Percentiles rank a stretch among this genome's conserved stretches.
Conservation (phyloP, 139 green algal genomes). For the Picochlorum sp. region DNA sequence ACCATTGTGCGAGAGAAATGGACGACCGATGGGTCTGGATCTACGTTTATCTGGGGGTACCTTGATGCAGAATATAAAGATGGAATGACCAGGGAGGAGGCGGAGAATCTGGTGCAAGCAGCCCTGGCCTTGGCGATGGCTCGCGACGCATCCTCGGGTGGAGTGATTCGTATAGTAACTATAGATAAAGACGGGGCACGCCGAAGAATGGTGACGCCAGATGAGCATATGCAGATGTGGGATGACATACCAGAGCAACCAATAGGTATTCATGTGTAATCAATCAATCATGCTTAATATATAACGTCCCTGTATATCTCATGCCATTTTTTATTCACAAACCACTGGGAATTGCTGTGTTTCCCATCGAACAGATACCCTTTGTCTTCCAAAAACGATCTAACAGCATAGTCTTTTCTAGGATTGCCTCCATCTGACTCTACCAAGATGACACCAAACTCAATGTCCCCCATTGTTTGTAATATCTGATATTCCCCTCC, state of each 20-base stretch:
- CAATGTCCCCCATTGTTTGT: background rate
- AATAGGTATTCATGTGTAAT: background rate
- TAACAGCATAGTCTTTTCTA: background rate
- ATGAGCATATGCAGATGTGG: constrained; percentile 27
- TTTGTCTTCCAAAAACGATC: background rate
- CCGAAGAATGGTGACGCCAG: constrained; percentile 28
- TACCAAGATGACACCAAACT: background rate
- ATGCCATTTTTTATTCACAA: constrained; percentile 1
- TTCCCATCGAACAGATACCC: background rate
- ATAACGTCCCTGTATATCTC: background rate
- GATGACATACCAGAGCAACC: constrained; percentile 22
- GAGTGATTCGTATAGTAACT: constrained; percentile 69
- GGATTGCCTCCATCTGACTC: background rate
- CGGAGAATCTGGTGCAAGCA: constrained; percentile 60
- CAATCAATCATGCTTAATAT: background rate
- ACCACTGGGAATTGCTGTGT: background rate
- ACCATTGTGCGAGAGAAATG: constrained; percentile 61
- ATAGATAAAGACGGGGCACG: constrained; percentile 48
- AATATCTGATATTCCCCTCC: background rate
- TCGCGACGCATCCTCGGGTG: constrained; percentile 66
- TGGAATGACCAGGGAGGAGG: constrained; percentile 65
- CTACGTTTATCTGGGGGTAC: constrained; percentile 84
- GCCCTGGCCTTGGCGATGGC: constrained; percentile 76
- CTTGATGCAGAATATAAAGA: constrained; percentile 72
- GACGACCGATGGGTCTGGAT: constrained; percentile 82